A percentile compares a stretch with the other conserved stretches of the same genome.
Conservation (phyloP, 495 filamentous ascomycete species). For the Astrothelium macrocarpum region DNA sequence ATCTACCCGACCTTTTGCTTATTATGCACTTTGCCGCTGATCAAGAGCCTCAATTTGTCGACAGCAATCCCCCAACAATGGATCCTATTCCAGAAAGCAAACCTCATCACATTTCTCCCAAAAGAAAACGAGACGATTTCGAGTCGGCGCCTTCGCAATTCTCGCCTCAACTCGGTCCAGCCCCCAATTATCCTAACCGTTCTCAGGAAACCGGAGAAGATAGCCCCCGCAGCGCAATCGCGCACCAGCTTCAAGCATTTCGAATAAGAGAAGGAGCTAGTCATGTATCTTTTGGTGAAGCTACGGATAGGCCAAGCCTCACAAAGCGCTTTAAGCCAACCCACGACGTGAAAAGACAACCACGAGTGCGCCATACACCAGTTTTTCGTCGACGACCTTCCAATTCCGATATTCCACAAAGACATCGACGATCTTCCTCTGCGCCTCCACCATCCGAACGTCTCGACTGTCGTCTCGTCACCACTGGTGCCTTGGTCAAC, state of each 20-base stretch:
- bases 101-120: not conserved
- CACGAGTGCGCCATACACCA: not conserved
- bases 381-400: constrained; percentile 3
- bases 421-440: not conserved
- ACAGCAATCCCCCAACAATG: not conserved
- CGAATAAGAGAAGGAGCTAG: not conserved
- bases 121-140: not conserved
- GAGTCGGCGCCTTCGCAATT: not conserved
- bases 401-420: not conserved
- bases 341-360: not conserved
- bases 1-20: not conserved
- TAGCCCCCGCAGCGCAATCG: not conserved
- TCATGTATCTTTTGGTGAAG: not conserved
- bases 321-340: not conserved
- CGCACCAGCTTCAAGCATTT: not conserved
- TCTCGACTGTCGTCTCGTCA: not conserved
- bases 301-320: not conserved
- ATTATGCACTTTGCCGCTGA: not conserved
- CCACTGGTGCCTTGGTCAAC: not conserved
- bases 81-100: not conserved
- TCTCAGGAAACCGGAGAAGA: not conserved
- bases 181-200: not conserved
- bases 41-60: not conserved
- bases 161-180: not conserved
- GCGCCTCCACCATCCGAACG: not conserved